Conservation (phyloP, 2,329 filamentous ascomycete genomes). For the Trichophyton rubrum region DNA sequence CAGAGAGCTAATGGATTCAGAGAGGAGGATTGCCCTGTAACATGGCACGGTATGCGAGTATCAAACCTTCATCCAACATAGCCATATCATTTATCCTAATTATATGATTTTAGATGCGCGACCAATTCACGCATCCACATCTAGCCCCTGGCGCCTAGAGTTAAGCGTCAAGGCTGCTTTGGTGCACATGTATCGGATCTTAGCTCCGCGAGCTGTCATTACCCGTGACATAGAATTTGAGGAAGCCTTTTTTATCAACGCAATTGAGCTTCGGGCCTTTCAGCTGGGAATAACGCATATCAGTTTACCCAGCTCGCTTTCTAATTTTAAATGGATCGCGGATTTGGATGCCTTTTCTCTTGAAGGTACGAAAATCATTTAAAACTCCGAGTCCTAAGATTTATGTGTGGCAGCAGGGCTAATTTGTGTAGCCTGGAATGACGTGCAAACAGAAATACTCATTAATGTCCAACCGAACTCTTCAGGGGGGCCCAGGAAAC, state of each 20-base stretch:
- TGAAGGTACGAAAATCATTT: conserved; percentile 37
- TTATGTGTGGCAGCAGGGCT: conserved; percentile 6
- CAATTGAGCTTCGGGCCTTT: conserved; percentile 44
- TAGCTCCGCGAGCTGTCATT: conserved; percentile 66
- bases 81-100: not conserved
- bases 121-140: conserved; percentile 57
- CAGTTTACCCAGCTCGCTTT: conserved; percentile 54
- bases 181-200: conserved; percentile 56
- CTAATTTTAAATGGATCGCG: conserved; percentile 61
- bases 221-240: conserved; percentile 57
- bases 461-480: conserved; percentile 61
- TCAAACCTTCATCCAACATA: conserved; percentile 18
- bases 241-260: conserved; percentile 53
- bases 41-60: conserved; percentile 42
- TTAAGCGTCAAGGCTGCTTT: conserved; percentile 53
- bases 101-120: conserved; percentile 48
- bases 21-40: conserved; percentile 50
- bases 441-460: conserved; percentile 65
- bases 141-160: conserved; percentile 57
- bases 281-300: conserved; percentile 52
- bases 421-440: conserved; percentile 55
- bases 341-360: conserved; percentile 63
- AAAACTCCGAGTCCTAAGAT: not conserved
- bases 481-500: conserved; percentile 60
- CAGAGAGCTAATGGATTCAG: conserved; percentile 68